phyloP scores from a whole-genome alignment of 2,329 filamentous ascomycete species.

The Colletotrichum karsti region DNA sequence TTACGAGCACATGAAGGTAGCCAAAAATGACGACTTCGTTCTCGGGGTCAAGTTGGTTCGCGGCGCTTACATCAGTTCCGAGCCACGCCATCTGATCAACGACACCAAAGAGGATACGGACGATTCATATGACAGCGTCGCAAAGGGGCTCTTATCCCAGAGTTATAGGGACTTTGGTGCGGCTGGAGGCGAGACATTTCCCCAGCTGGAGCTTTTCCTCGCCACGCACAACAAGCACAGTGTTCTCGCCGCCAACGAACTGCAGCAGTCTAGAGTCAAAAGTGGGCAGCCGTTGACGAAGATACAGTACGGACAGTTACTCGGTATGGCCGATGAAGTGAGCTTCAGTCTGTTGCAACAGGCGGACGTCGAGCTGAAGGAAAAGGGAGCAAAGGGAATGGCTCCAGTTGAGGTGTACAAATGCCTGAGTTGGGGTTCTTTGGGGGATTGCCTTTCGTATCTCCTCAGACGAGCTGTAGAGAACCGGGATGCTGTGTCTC shows the following conservation, averaged over 20 bases:
- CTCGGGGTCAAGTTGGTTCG: slow-evolving; percentile 80
- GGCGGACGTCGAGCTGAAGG: neutral
- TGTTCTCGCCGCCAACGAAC: slow-evolving; percentile 66
- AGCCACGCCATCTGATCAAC: slow-evolving; percentile 75
- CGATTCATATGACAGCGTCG: slow-evolving; percentile 75
- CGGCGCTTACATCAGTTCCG: slow-evolving; percentile 77
- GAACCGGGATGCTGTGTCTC: neutral
- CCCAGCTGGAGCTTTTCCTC: slow-evolving; percentile 70
- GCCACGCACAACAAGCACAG: slow-evolving; percentile 77
- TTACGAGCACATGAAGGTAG: slow-evolving; percentile 65
- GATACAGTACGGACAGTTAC: slow-evolving; percentile 44
- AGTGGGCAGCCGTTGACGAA: slow-evolving; percentile 48
- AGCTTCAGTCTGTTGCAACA: slow-evolving; percentile 67
- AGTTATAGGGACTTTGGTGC: slow-evolving; percentile 57
- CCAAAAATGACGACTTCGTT: slow-evolving; percentile 67
- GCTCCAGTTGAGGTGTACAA: neutral
- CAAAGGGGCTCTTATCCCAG: slow-evolving; percentile 72
- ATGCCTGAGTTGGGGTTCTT: neutral
- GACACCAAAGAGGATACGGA: slow-evolving; percentile 79
- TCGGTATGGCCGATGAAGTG: slow-evolving; percentile 91
- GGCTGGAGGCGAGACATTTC: slow-evolving; percentile 57
- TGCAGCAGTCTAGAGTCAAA: slow-evolving; percentile 60
- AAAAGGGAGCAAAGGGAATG: neutral
- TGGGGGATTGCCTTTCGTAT: neutral
- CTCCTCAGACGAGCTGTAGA: slow-evolving; percentile 1